Percentiles rank a stretch among this genome's conserved stretches.
Conservation (phyloP, 176 grass and related monocot species). For the Ensete glaucum region DNA sequence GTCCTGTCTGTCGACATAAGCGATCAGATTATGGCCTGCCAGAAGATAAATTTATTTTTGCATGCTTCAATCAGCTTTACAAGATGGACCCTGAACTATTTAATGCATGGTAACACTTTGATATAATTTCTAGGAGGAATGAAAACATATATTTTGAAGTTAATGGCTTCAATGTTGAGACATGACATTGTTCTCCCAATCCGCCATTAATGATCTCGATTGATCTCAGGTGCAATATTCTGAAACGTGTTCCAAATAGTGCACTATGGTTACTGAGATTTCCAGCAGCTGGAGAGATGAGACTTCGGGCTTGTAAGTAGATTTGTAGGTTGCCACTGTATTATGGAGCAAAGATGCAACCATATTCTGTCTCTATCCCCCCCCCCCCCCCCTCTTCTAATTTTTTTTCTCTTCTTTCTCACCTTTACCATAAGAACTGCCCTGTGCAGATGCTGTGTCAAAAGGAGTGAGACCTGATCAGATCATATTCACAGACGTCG, state of each 20-base stretch:
- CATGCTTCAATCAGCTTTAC: conserved; percentile 93
- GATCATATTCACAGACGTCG: conserved; percentile 88
- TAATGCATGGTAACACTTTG: conserved; percentile 48
- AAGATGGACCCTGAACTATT: conserved; percentile 96
- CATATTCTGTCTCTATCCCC: too few species aligned
- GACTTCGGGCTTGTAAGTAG: conserved; percentile 70
- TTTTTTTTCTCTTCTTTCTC: too few species aligned
- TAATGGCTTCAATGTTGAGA: too few species aligned
- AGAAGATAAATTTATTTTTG: conserved; percentile 82
- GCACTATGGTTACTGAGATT: conserved; percentile 77
- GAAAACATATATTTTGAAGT: too few species aligned
- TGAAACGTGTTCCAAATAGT: conserved; percentile 68
- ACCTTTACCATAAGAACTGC: too few species aligned
- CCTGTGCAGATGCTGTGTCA: conserved; percentile 55
- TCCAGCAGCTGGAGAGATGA: conserved; percentile 65
- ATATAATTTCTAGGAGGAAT: too few species aligned
- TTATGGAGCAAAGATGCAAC: too few species aligned
- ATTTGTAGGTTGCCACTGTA: background rate
- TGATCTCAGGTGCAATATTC: conserved; percentile 66
- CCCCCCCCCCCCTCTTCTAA: too few species aligned
- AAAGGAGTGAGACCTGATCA: conserved; percentile 61
- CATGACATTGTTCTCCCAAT: too few species aligned
- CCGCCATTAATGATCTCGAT: too few species aligned
- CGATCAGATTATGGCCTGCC: conserved; percentile 74
- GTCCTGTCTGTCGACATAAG: conserved; percentile 48